phyloP scores from a whole-genome alignment of 495 filamentous ascomycete genomes.

The Aspergillus baeticus region DNA sequence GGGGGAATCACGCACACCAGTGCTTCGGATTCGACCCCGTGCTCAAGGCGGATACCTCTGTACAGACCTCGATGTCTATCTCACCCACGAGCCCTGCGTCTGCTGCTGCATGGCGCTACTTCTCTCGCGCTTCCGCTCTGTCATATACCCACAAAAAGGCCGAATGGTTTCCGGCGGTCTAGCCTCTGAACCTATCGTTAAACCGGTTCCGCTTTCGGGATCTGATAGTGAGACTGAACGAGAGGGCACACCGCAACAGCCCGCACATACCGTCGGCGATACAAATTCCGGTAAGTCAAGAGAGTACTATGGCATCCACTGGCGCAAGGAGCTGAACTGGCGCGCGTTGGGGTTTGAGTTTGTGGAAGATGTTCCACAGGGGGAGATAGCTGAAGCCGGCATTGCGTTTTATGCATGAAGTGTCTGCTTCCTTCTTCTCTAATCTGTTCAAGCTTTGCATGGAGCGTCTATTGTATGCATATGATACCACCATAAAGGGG shows the following conservation, averaged over 20 bases:
- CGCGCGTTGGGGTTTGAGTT: conserved; percentile 84
- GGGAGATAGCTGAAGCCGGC: conserved; percentile 4
- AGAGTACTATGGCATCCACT: conserved; percentile 75
- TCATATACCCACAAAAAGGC: conserved; percentile 67
- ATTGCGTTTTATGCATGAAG: conserved; percentile 24
- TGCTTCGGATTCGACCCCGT: conserved; percentile 40
- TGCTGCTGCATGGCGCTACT: conserved; percentile 97
- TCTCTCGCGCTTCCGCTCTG: conserved; percentile 80
- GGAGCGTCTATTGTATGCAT: too few species aligned
- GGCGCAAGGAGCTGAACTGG: conserved; percentile 94
- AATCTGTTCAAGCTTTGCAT: not conserved
- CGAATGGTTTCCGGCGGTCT: conserved; percentile 40
- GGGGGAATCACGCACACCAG: not conserved
- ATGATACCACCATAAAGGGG: too few species aligned
- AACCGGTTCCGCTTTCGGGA: conserved; percentile 14
- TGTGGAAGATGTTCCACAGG: conserved; percentile 33
- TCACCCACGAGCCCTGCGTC: conserved; percentile 91
- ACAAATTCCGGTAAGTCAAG: conserved; percentile 17
- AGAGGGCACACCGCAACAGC: conserved; percentile 29
- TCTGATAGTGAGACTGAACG: conserved; percentile 43
- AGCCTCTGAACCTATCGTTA: conserved; percentile 37
- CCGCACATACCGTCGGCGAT: not conserved
- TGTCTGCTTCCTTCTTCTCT: not conserved
- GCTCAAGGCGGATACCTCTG: conserved; percentile 85
- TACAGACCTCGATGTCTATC: conserved; percentile 83